These are phyloP conservation scores for Solanum stenotomum DNA, from an alignment of 257 asterid genomes.

Conservation along the genomic window DNA sequence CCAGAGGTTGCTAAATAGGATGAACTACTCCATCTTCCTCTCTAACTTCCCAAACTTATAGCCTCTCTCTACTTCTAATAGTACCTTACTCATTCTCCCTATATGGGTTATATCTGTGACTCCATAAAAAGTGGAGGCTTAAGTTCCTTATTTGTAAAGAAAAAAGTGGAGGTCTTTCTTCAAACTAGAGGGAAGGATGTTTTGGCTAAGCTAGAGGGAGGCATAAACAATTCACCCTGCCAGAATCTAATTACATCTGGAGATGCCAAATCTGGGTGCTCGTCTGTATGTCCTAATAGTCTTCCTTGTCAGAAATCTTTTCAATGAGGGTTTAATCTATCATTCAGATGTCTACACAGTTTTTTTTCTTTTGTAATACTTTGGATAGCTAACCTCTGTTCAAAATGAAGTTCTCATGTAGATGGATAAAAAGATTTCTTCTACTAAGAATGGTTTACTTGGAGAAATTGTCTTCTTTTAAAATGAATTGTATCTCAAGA, in stretches of 20 bases:
- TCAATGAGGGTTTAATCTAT: neutral
- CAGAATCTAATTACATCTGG: neutral
- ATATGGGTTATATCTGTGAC: neutral
- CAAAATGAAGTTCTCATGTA: neutral
- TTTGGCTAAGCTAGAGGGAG: neutral
- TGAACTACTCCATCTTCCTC: neutral
- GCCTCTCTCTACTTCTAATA: neutral
- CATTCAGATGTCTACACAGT: neutral
- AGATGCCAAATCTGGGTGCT: neutral
- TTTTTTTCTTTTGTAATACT: neutral
- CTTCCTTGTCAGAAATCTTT: neutral
- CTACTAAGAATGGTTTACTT: neutral
- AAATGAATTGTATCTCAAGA: neutral
- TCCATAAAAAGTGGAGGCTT: neutral
- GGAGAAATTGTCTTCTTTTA: neutral
- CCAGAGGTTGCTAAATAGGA: neutral
- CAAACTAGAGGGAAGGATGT: neutral
- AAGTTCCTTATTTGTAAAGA: neutral
- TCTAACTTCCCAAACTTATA: neutral
- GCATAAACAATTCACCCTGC: neutral
- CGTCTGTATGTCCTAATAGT: neutral
- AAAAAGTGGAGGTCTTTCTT: neutral
- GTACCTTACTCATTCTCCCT: neutral
- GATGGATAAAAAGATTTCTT: neutral
- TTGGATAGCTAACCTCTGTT: neutral